These are phyloP conservation scores for Thymus mandschuricus DNA, from an alignment of 257 asterid genomes.

Conservation along the genomic window DNA sequence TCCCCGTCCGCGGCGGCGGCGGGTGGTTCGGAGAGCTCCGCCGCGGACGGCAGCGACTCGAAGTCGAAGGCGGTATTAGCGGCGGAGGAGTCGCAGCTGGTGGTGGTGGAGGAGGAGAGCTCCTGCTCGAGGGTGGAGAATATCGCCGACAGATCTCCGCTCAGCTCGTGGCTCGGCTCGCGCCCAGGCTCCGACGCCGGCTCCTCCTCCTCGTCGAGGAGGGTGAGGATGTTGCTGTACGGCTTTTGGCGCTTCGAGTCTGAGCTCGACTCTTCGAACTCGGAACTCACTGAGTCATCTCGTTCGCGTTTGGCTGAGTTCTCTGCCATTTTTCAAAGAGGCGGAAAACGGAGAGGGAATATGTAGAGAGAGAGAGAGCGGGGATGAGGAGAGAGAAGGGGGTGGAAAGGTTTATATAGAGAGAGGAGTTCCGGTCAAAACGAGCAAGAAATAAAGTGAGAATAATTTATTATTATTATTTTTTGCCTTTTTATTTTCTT, in stretches of 20 bases:
- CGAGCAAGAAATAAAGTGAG: constrained; percentile 39
- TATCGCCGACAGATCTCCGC: constrained; percentile 60
- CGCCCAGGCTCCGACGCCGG: constrained; percentile 37
- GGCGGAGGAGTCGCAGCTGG: constrained; percentile 14
- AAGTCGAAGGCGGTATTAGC: constrained; percentile 31
- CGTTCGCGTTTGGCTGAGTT: constrained; percentile 65
- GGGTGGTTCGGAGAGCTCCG: constrained; percentile 23
- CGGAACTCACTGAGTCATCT: constrained; percentile 33
- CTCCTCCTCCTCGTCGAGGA: constrained; percentile 66
- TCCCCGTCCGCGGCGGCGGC: constrained; percentile 39
- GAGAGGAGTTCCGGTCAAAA: constrained; percentile 47
- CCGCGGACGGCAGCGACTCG: constrained; percentile 23
- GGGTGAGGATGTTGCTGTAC: constrained; percentile 50
- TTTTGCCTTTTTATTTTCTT: background rate
- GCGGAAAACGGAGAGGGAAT: background rate
- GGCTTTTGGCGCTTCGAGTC: constrained; percentile 62
- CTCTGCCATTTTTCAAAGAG: constrained; percentile 56
- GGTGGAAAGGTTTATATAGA: constrained; percentile 61
- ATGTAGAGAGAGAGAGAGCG: background rate
- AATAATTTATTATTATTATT: constrained; percentile 21
- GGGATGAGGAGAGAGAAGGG: constrained; percentile 62
- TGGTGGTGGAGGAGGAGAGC: constrained; percentile 41
- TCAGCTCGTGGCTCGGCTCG: constrained; percentile 42
- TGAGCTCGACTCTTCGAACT: constrained; percentile 9
- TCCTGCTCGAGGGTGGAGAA: constrained; percentile 71